phyloP scores from a whole-genome alignment of 192 early-diverging fungal species.

The Coemansia sp. region DNA sequence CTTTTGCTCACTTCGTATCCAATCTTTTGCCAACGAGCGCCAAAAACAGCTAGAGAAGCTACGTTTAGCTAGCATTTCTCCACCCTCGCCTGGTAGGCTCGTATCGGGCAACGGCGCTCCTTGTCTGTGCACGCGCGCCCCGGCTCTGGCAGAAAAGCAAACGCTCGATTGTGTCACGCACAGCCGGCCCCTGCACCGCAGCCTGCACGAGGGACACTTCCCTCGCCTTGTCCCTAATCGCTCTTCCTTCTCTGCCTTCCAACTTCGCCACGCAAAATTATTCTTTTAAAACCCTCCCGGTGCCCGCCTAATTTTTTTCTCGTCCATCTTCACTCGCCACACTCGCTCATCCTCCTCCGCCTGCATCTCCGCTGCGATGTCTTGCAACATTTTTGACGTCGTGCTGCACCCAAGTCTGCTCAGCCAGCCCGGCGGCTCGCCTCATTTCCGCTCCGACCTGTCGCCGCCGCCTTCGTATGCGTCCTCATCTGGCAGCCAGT shows the following conservation, averaged over 20 bases:
- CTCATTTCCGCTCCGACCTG: slow-evolving; percentile 8
- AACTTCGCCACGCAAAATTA: background rate
- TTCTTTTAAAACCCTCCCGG: background rate
- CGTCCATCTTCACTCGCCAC: background rate
- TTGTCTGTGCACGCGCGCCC: background rate
- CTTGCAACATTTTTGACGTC: slow-evolving; percentile 50
- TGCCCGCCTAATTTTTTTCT: background rate
- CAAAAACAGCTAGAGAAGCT: no score
- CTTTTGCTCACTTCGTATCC: background rate
- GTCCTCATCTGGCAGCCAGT: background rate
- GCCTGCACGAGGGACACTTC: slow-evolving; percentile 1
- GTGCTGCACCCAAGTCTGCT: slow-evolving; percentile 49
- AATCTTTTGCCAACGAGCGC: background rate
- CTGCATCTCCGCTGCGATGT: slow-evolving; percentile 10
- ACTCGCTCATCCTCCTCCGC: background rate
- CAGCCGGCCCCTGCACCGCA: slow-evolving; percentile 1
- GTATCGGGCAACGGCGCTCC: background rate
- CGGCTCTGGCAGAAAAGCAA: slow-evolving; percentile 1
- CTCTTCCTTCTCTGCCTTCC: background rate
- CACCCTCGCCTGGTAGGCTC: no score
- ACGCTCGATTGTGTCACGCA: slow-evolving; percentile 4
- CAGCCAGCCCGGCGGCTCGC: slow-evolving; percentile 15
- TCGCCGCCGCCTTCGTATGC: slow-evolving; percentile 1
- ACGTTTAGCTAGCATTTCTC: no score
- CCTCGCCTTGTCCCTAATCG: background rate